Evolutionary conservation across 2,329 filamentous ascomycete species (phyloP), one percentile per base, ranked within the genome.

Genomic region (Fusarium piperis): DNA sequence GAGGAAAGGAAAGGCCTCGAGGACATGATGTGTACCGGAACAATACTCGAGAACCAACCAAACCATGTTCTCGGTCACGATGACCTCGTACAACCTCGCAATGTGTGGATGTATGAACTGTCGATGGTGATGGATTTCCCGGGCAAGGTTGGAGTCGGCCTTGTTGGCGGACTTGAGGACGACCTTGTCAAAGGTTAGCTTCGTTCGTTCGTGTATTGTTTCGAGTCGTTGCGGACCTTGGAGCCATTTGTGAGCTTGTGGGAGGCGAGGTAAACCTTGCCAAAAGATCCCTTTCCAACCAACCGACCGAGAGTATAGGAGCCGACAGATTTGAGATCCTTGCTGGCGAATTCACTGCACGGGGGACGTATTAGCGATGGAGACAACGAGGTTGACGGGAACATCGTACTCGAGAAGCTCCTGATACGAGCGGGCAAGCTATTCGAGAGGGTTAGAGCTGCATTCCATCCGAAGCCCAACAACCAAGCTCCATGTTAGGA

Each of bases 211-310:
- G 36, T 3, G 38, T 18, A n/a, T n/a, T 20, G 20, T 11, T 35
- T 35, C 15, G 51, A 46, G 33, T 32, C 33, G 36, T 61, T 18
- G 56, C 85, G 68, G 78, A 95, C 94, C 90, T 98, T 98, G 79
- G 95, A 97, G 78, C 95, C 95, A 90, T 98, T 98, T 78, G 94
- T 98, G 81, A 99, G 94, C 82, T 98, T 98, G 83, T 99, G 96
- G 51, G 92, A 91, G 65, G 95, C 96, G 65, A 99, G 88, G 82
- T 99, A 99, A 78, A 99, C 96, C 84, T 98, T 98, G 77, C 96
- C 96, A 83, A 99, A 99, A 71, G 95, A 98, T 64, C 96, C 96
- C 80, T 98, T 99, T 74, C 96, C 96, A 79, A 99, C 97, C 65
- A 99, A 86, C 66, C 91, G 91, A 51, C 96, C 96, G 64, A 99